These are phyloP conservation scores for Thelephora terrestris DNA, from an alignment of 1,284 basidiomycete species.

Conservation along the genomic window DNA sequence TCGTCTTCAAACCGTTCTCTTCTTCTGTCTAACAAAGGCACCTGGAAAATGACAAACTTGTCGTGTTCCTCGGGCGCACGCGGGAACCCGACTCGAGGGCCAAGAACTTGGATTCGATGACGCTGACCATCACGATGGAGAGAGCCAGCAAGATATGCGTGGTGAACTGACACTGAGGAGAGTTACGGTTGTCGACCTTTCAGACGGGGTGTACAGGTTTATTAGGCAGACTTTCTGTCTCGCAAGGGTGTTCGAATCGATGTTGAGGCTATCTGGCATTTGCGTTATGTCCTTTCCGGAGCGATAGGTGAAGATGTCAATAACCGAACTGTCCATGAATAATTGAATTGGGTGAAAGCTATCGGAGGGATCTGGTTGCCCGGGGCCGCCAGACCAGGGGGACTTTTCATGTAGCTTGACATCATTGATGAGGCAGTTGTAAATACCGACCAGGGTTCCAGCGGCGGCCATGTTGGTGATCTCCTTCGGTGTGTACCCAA, in stretches of 20 bases:
- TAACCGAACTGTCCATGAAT: slow-evolving; percentile 70
- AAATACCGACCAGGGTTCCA: slow-evolving; percentile 70
- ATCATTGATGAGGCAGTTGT: slow-evolving; percentile 84
- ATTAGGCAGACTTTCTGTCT: slow-evolving; percentile 84
- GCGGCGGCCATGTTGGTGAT: slow-evolving; percentile 61
- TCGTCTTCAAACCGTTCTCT: slow-evolving; percentile 83
- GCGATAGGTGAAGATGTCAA: slow-evolving; percentile 77
- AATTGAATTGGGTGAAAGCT: slow-evolving; percentile 56
- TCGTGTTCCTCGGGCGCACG: slow-evolving; percentile 93
- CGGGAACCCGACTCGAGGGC: slow-evolving; percentile 75
- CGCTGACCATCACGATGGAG: slow-evolving; percentile 87
- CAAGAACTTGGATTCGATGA: slow-evolving; percentile 98
- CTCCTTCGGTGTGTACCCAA: slow-evolving; percentile 79
- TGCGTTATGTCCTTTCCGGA: slow-evolving; percentile 85
- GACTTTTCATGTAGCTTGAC: slow-evolving; percentile 62
- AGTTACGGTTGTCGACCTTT: slow-evolving; percentile 87
- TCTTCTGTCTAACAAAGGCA: slow-evolving; percentile 98
- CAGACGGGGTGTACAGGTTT: slow-evolving; percentile 90
- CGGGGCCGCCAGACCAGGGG: slow-evolving; percentile 50
- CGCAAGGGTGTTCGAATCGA: slow-evolving; percentile 59
- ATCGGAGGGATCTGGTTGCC: slow-evolving; percentile 46
- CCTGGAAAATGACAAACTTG: slow-evolving; percentile 98
- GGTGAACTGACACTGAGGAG: slow-evolving; percentile 85
- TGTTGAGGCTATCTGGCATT: slow-evolving; percentile 54
- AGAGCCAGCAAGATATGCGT: slow-evolving; percentile 87